Base-by-base conservation (phyloP, 164 flowering plant genomes). In the Tetrastigma voinierianum region DNA sequence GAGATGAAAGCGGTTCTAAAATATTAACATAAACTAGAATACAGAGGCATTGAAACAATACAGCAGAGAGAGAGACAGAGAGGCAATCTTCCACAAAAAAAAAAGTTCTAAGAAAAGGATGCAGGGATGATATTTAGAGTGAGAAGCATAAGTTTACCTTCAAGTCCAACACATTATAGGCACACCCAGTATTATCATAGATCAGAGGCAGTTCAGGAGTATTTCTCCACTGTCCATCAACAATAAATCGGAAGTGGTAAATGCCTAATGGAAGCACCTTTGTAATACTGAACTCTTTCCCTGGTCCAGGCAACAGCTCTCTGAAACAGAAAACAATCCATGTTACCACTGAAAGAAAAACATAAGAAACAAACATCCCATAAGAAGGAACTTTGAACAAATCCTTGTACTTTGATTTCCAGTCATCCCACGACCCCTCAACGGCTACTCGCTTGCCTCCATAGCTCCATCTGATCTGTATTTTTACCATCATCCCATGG, bases 361-460 rank as follows among this genome's bases (percentile, higher is more conserved):
- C 19, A 23, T 5, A 5, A 32, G 44, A 40, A 51, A 12, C 57
- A 17, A 6, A 48, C 1, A 23, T 20, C 24, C 6, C 14, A 16
- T 13, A 25, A 55, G 14, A 60, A 21, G 16, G 20, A 10, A 12
- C 0, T 32, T 12, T 16, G 13, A 48, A 47, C 14, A 10, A 32
- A 52, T 24, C 24, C 4, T 2, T 24, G n/a, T 80, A 89, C 97
- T 71, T 85, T 52, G 87, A 69, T 62, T 66, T 78, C 96, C 94
- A 92, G 70, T 83, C 76, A 75, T 90, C 93, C 97, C 97, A 92
- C 54, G 97, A 88, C 52, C 97, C 97, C 21, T 82, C 83, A 44
- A 92, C 78, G 43, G 84, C 83, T n/a, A 92, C 97, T 62, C 79
- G 73, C 57, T 72, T 86, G 64, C 92, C 96, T 43, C 84, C 94